Base-by-base conservation (phyloP, 192 early-diverging fungal species). In the Spizellomyces punctatus region DNA sequence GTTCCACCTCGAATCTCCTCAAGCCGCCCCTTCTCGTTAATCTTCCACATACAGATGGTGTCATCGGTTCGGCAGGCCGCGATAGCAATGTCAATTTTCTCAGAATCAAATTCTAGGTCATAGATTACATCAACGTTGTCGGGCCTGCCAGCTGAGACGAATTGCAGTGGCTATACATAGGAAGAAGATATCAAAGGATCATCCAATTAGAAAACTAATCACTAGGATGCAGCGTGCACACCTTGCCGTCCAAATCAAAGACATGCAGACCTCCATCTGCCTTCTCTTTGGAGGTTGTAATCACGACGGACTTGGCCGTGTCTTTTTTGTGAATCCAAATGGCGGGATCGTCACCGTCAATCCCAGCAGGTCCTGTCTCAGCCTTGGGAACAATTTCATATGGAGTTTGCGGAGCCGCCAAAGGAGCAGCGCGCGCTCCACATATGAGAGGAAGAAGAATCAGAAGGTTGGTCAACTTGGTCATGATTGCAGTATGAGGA, bases 91-190 rank as follows among this genome's bases (percentile, higher is more conserved):
- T 72, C 70, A 47, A 72, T 65, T 65, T 66, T 74, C 14, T 67
- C 56, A 6, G 42, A 45, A 41, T 46, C 72, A 55, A 74, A 74
- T 16, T 65, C 43, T 36, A 72, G 44, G 14, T 66, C 65, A 41
- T 66, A 74, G 41, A 67, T 42, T 5, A 74, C 47, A 42, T 72
- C 70, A 14, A 72, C 70, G 42, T 72, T 72, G 50, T 72, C 52
- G 21, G 70, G 70, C 19, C 17, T 45, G n/a, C 61, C 61, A 9
- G 60, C 70, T 0, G 36, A 12, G 19, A 72, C 62, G 41, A 49
- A 64, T 44, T 72, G 70, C n/a, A 70, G 45, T 12, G 27, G 17
- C 68, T 70, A 45, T 5, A 62, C 46, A 12, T 0, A 44, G 12
- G n/a, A 27, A 17, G 41, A 16, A 17, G 41, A 17, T 14, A n/a